These are phyloP conservation scores for Globisporangium rhizosaccharum DNA, from an alignment of 352 stramenopile species.

Conservation along the genomic window DNA sequence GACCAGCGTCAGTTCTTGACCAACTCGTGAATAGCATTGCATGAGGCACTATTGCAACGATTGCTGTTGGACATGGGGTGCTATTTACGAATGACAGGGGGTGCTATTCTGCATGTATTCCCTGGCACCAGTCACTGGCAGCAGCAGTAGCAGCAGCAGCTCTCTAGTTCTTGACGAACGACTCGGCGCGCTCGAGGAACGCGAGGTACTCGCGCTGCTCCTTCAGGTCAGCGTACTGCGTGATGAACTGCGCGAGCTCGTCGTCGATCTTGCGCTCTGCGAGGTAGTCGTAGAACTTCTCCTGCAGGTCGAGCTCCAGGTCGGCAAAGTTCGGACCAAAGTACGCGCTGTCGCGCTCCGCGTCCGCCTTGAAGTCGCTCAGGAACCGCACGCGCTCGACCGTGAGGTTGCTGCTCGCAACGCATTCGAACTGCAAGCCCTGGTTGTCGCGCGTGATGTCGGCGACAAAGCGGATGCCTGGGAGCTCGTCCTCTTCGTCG, in stretches of 20 bases:
- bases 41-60: too few relatives aligned
- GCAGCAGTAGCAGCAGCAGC: not conserved
- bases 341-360: conserved; percentile 64
- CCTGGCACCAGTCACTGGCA: not conserved
- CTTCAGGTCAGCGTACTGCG: conserved; percentile 79
- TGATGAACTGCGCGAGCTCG: conserved; percentile 81
- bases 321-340: conserved; percentile 78
- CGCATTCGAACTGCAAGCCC: conserved; percentile 77
- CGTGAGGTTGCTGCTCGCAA: conserved; percentile 76
- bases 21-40: too few relatives aligned
- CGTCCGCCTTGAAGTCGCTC: conserved; percentile 41
- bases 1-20: too few relatives aligned
- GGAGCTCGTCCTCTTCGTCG: conserved; percentile 60
- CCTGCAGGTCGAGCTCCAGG: conserved; percentile 81
- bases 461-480: conserved; percentile 72
- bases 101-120: not conserved
- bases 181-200: conserved; percentile 64
- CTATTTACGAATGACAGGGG: not conserved
- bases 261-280: conserved; percentile 76
- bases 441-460: conserved; percentile 67
- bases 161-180: conserved; percentile 71
- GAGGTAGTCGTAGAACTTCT: conserved; percentile 77
- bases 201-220: conserved; percentile 81
- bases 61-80: not conserved
- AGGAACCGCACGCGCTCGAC: conserved; percentile 75